Base-by-base conservation (phyloP, 495 filamentous ascomycete genomes). In the Penicillium flavigenum region DNA sequence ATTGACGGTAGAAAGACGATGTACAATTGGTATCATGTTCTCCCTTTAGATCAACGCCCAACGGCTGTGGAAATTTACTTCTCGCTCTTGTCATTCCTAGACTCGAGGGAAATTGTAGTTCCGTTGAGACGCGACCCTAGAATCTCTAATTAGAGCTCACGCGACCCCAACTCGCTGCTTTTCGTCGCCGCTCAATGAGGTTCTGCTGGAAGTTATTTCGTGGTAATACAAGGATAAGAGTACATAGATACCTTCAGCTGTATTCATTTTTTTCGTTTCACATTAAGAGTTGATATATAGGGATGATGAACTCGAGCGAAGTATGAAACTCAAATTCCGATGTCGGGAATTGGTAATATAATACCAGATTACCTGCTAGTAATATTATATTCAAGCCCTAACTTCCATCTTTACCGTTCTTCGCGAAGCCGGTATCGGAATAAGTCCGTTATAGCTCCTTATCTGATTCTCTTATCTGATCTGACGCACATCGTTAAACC, bases 391-490 rank as follows among this genome's bases (percentile, higher is more conserved):
- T 9, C 5, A 51, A 50, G 50, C 56, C 60, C 47, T 62, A 51
- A 54, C 41, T 49, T 26, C 34, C 51, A 44, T 12, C 10, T 24
- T 24, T 19, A 51, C 39, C 32, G 12, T 34, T 39, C 36, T 29
- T 41, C 36, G 16, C 9, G 16, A 22, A 43, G 14, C 36, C 51
- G 26, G 27, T 43, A 24, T 31, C 39, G 38, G 39, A 22, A 17
- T 29, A 46, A 7, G 7, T 6, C 27, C 31, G 16, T 27, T 1
- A 32, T 26, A 41, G 22, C 17, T 26, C 26, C 52, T 56, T 58
- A 63, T 59, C 62, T 54, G 53, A 63, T 59, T 59, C 14, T 29
- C 60, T 65, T 65, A 65, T 65, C 63, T 52, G 60, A 65, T 65
- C 56, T 65, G 63, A 63, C 59, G 56, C 41, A 20, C 11, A 50